Evolutionary conservation across 768 basidiomycete genomes (phyloP).

Genomic region (Tulasnella sp.): DNA sequence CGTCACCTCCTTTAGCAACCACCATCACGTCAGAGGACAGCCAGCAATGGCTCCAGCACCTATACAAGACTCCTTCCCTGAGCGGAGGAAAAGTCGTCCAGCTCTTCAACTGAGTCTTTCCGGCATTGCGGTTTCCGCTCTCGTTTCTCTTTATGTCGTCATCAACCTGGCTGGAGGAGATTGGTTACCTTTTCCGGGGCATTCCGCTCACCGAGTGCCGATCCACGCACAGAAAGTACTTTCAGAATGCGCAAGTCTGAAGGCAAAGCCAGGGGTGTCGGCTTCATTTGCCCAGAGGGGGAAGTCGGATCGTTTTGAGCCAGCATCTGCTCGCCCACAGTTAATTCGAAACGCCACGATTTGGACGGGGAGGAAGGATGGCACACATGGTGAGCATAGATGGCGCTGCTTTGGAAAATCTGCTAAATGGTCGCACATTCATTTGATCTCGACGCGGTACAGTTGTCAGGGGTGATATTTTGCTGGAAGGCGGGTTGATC

Average conservation of each 20-base stretch:
- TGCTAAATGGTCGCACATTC: constrained; percentile 12
- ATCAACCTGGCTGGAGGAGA: constrained; percentile 7
- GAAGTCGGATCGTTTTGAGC: constrained; percentile 59
- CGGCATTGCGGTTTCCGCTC: neutral
- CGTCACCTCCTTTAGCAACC: neutral
- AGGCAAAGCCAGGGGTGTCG: constrained; percentile 43
- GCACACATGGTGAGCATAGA: constrained; percentile 40
- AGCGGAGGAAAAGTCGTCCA: neutral
- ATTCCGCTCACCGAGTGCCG: constrained; percentile 27
- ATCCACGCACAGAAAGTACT: constrained; percentile 33
- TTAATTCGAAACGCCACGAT: constrained; percentile 71
- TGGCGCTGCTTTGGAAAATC: neutral
- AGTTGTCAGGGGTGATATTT: constrained; percentile 60
- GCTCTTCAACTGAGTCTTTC: neutral
- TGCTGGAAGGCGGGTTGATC: constrained; percentile 68
- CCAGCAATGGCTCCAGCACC: constrained; percentile 20
- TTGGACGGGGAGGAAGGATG: constrained; percentile 72
- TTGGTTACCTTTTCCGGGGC: constrained; percentile 3
- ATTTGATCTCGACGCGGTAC: neutral
- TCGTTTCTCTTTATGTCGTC: constrained; percentile 20
- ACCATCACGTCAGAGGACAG: neutral
- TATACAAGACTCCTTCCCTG: neutral
- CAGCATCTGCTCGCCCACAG: constrained; percentile 54
- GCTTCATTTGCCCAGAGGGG: constrained; percentile 42
- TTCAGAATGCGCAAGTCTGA: constrained; percentile 43